Conservation (phyloP, 495 filamentous ascomycete species). For the Xylaria palmicola region DNA sequence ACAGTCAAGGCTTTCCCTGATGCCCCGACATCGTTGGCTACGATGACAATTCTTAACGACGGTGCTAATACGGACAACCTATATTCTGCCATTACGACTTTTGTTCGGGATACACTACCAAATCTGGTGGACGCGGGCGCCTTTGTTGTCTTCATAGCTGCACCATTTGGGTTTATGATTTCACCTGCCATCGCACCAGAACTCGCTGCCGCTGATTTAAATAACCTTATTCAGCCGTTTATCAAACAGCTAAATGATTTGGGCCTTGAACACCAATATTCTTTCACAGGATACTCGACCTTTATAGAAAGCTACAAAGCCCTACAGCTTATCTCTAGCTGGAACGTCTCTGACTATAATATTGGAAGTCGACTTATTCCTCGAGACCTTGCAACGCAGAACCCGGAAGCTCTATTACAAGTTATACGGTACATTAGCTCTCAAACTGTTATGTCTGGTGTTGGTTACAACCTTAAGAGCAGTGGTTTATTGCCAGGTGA, state of each 20-base stretch:
- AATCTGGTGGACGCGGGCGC: not conserved
- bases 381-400: constrained; percentile 10
- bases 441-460: constrained; percentile 9
- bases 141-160: not conserved
- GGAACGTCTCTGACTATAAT: constrained; percentile 20
- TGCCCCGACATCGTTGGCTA: constrained; percentile 12
- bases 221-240: not conserved
- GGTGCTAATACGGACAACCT: constrained; percentile 11
- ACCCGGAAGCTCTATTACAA: constrained; percentile 11
- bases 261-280: not conserved
- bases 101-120: not conserved
- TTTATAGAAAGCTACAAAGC: not conserved
- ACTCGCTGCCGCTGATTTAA: not conserved
- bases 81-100: not conserved
- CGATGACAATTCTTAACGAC: constrained; percentile 1
- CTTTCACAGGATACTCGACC: not conserved
- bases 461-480: constrained; percentile 10
- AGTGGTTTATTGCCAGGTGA: constrained; percentile 10
- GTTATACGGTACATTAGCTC: constrained; percentile 14
- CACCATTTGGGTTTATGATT: not conserved
- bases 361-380: constrained; percentile 16
- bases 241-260: not conserved
- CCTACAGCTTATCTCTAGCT: not conserved
- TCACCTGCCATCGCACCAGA: not conserved
- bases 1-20: constrained; percentile 41